phyloP scores from a whole-genome alignment of 2,329 filamentous ascomycete species.

The Phialophora chinensis region DNA sequence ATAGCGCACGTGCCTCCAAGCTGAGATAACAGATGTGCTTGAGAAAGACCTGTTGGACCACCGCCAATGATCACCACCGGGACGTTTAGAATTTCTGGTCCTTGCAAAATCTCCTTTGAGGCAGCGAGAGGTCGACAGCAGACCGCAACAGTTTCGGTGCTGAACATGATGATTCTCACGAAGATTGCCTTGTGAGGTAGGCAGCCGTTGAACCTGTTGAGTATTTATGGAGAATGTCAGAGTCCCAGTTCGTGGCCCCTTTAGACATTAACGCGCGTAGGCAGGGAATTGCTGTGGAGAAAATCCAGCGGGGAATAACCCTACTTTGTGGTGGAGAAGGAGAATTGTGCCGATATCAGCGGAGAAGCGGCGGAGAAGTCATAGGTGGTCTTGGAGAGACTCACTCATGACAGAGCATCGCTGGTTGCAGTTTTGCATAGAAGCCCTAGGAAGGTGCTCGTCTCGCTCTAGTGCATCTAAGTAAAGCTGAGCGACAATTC shows the following conservation, averaged over 20 bases:
- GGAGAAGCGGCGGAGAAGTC: background rate
- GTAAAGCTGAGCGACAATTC: slow-evolving; percentile 2
- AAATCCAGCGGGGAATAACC: background rate
- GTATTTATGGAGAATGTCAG: background rate
- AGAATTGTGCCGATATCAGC: background rate
- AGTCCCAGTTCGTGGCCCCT: background rate
- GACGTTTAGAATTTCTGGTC: slow-evolving; percentile 22
- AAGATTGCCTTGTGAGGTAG: background rate
- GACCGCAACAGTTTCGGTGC: background rate
- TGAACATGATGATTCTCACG: slow-evolving; percentile 3
- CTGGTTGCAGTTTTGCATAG: background rate
- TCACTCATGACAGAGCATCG: background rate
- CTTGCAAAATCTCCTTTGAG: background rate
- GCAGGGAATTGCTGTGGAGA: background rate
- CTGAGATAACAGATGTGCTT: slow-evolving; percentile 45
- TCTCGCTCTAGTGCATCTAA: background rate
- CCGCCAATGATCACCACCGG: slow-evolving; percentile 49
- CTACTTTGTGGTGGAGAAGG: background rate
- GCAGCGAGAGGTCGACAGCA: background rate
- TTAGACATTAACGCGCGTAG: background rate
- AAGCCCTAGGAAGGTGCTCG: background rate
- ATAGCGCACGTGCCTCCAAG: slow-evolving; percentile 39
- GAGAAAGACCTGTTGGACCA: slow-evolving; percentile 47
- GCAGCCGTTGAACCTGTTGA: background rate
- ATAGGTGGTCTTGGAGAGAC: background rate